Conservation (phyloP, 495 filamentous ascomycete species). For the Trichoderma parareesei region DNA sequence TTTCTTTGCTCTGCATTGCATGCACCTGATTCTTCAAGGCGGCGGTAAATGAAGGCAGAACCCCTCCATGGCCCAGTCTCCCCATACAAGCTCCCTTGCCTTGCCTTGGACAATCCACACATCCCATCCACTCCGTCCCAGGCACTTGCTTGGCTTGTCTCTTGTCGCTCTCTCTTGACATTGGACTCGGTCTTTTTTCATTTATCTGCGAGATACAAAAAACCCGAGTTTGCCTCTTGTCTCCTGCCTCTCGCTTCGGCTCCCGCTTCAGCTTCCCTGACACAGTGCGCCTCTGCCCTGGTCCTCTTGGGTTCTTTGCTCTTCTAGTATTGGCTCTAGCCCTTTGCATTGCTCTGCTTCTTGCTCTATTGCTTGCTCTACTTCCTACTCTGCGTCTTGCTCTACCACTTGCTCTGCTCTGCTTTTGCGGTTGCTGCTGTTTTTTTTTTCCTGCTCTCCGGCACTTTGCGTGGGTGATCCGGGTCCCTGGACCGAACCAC, state of each 20-base stretch:
- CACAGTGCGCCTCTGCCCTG: neutral
- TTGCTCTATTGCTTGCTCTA: no score
- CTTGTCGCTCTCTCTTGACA: no score
- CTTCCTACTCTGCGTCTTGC: no score
- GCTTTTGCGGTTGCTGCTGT: neutral
- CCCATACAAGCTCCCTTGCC: neutral
- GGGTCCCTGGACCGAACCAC: neutral
- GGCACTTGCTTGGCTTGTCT: neutral
- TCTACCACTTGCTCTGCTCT: no score
- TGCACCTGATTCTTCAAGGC: neutral
- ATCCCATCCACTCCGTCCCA: constrained; percentile 1
- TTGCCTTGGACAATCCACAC: neutral
- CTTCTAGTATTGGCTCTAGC: no score
- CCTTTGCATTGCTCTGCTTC: no score
- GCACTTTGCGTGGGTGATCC: constrained; percentile 1
- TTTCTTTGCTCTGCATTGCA: no score
- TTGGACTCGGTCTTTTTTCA: neutral
- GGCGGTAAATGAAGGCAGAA: neutral
- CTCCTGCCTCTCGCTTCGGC: constrained; percentile 1
- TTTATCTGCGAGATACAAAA: neutral
- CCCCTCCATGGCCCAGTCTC: neutral
- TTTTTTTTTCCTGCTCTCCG: neutral
- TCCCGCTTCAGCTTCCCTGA: neutral
- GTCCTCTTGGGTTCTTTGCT: no score
- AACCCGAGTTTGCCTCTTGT: neutral